Evolutionary conservation across 75 land plant species (phyloP).

Genomic region (Adiantum capillusveneris): DNA sequence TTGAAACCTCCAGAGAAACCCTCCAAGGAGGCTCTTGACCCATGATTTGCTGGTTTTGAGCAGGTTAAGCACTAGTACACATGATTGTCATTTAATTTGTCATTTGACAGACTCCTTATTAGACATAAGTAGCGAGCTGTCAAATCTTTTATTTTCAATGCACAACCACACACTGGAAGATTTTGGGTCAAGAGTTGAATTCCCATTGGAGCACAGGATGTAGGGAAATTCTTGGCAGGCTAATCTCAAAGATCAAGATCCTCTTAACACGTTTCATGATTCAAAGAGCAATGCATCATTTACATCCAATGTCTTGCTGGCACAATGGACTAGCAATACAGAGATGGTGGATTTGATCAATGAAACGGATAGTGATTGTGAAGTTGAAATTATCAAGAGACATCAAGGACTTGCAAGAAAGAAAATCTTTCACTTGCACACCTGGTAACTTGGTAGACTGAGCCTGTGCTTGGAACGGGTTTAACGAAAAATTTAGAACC

Average conservation of each 20-base stretch:
- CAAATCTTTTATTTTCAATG: too few species aligned
- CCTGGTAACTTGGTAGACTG: too few species aligned
- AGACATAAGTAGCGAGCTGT: too few species aligned
- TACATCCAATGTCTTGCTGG: not conserved
- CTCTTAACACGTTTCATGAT: not conserved
- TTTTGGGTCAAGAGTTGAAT: not conserved
- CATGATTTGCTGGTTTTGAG: too few species aligned
- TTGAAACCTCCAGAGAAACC: not conserved
- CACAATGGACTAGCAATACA: not conserved
- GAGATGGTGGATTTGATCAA: not conserved
- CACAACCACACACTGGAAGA: too few species aligned
- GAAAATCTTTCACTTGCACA: not conserved
- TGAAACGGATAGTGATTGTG: slow-evolving; percentile 6
- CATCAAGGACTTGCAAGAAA: not conserved
- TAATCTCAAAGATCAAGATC: not conserved
- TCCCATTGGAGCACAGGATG: not conserved
- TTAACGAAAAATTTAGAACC: too few species aligned
- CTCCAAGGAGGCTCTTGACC: not conserved
- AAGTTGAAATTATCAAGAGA: not conserved
- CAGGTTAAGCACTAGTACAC: too few species aligned
- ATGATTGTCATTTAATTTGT: too few species aligned
- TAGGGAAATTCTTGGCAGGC: not conserved
- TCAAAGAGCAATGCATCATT: slow-evolving; percentile 1
- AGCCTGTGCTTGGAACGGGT: too few species aligned
- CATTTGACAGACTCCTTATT: too few species aligned